A percentile compares a stretch with the other conserved stretches of the same genome.
Conservation (phyloP, 768 basidiomycete species). For the Mycena metata region DNA sequence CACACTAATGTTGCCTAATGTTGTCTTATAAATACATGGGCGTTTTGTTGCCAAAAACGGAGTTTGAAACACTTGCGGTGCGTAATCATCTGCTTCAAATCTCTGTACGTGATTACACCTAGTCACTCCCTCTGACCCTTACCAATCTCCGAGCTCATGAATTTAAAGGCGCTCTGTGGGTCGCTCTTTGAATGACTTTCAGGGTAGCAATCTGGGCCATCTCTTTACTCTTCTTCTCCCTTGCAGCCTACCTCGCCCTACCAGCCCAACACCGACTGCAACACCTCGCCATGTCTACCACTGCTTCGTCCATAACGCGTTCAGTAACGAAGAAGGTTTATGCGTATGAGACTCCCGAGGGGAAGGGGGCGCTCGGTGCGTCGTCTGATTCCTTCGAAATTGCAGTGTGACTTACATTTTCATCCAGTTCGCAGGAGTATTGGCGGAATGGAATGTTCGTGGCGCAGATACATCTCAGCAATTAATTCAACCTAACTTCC, state of each 20-base stretch:
- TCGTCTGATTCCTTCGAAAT: neutral
- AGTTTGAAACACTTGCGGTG: neutral
- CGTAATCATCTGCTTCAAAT: neutral
- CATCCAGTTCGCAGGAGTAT: constrained; percentile 87
- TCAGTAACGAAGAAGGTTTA: constrained; percentile 82
- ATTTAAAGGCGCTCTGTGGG: neutral
- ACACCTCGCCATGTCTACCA: constrained; percentile 41
- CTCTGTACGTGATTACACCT: neutral
- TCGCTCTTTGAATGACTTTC: constrained; percentile 18
- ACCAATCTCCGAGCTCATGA: neutral
- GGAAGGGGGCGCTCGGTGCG: constrained; percentile 14
- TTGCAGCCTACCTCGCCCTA: constrained; percentile 33
- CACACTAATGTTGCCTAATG: too few species aligned
- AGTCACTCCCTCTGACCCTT: neutral
- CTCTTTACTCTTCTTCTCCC: constrained; percentile 25
- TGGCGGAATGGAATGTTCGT: constrained; percentile 66
- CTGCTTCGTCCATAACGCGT: constrained; percentile 64
- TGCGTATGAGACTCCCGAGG: constrained; percentile 82
- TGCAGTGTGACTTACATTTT: neutral
- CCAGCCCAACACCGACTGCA: neutral
- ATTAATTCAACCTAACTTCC: constrained; percentile 2
- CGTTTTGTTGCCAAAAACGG: constrained; percentile 8
- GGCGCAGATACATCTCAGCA: neutral
- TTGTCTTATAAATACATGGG: too few species aligned
- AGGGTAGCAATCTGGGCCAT: constrained; percentile 15